These are phyloP conservation scores for Penicillium diatomitis DNA, from an alignment of 495 filamentous ascomycete species.

Conservation along the genomic window DNA sequence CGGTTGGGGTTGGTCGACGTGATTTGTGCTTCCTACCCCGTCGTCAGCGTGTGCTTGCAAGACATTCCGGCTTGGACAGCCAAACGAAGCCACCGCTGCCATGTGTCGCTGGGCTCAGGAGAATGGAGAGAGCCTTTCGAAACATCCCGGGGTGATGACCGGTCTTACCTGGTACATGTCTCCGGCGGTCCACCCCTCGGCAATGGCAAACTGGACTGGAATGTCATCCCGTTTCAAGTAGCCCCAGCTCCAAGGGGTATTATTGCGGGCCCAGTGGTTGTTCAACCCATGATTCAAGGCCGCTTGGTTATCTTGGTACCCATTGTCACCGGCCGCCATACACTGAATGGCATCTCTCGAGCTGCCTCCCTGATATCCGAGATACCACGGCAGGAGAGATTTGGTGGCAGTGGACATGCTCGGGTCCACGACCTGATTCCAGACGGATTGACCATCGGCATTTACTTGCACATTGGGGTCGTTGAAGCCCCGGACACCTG, in stretches of 20 bases:
- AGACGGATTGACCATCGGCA: conserved; percentile 31
- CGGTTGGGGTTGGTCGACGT: conserved; percentile 48
- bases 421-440: conserved; percentile 30
- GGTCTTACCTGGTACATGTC: conserved; percentile 45
- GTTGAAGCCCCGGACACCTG: conserved; percentile 46
- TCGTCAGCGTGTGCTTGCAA: neutral
- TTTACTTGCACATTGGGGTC: conserved; percentile 51
- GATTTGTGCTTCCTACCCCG: conserved; percentile 37
- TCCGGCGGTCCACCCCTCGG: conserved; percentile 43
- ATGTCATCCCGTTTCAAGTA: conserved; percentile 41
- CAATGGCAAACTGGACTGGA: conserved; percentile 45
- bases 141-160: no score
- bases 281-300: conserved; percentile 42
- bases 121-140: no score
- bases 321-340: conserved; percentile 42
- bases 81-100: no score
- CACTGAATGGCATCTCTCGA: conserved; percentile 45
- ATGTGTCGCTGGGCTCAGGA: no score
- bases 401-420: conserved; percentile 14
- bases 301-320: conserved; percentile 42
- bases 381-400: conserved; percentile 42
- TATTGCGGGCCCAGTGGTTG: conserved; percentile 43
- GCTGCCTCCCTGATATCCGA: conserved; percentile 40
- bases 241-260: conserved; percentile 47
- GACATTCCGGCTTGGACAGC: neutral